Conservation (phyloP, 768 basidiomycete species). For the Tricholoma terreum region DNA sequence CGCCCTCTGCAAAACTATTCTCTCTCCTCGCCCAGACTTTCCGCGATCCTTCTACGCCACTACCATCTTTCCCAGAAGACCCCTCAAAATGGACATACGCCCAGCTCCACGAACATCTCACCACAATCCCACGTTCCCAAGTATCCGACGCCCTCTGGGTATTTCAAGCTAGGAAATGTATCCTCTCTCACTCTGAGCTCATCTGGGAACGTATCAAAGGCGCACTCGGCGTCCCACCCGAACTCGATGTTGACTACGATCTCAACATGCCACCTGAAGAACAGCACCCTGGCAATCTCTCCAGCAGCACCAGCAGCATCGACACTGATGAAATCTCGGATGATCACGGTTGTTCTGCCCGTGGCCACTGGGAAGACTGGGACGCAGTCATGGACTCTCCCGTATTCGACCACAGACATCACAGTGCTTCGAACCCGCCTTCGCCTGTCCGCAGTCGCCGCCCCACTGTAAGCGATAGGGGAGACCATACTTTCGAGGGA, state of each 20-base stretch:
- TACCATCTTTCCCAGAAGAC: conserved; percentile 39
- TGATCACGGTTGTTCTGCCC: conserved; percentile 36
- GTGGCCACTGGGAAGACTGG: conserved; percentile 45
- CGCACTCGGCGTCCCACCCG: conserved; percentile 83
- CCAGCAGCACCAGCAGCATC: conserved; percentile 20
- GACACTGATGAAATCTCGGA: conserved; percentile 42
- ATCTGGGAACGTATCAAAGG: conserved; percentile 92
- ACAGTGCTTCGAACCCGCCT: neutral
- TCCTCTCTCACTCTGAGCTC: conserved; percentile 74
- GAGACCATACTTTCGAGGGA: neutral
- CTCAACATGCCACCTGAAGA: neutral
- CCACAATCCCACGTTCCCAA: conserved; percentile 55
- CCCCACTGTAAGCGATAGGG: neutral
- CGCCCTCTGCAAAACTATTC: conserved; percentile 68
- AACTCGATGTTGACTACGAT: conserved; percentile 65
- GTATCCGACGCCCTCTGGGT: conserved; percentile 75
- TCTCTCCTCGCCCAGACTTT: conserved; percentile 73
- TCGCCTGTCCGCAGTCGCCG: neutral
- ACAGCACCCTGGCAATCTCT: conserved; percentile 11
- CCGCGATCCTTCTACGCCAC: conserved; percentile 21
- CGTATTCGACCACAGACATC: conserved; percentile 18
- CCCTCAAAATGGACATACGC: conserved; percentile 68
- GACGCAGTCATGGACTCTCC: conserved; percentile 46
- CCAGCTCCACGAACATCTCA: conserved; percentile 70
- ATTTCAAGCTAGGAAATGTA: conserved; percentile 66